Evolutionary conservation across 768 basidiomycete genomes (phyloP).

Genomic region (Auriscalpium microsporum): DNA sequence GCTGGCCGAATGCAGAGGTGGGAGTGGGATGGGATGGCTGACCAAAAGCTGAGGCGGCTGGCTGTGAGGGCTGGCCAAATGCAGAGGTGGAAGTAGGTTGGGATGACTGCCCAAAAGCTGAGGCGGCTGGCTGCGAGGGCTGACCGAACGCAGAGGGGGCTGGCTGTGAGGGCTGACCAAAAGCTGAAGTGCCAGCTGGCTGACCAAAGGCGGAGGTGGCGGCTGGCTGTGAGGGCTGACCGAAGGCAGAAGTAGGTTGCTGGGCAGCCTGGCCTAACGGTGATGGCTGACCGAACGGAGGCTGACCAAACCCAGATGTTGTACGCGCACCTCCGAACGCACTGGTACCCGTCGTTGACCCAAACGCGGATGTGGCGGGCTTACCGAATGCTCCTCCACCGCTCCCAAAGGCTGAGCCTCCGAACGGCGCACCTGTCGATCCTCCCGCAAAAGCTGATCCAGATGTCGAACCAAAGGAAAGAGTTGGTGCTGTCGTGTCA

Average conservation of each 20-base stretch:
- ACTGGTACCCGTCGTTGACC: neutral
- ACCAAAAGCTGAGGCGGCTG: slow-evolving; percentile 25
- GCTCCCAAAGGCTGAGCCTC: slow-evolving; percentile 1
- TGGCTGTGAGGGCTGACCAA: neutral
- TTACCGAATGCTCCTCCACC: slow-evolving; percentile 26
- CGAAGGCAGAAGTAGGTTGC: slow-evolving; percentile 27
- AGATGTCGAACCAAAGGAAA: neutral
- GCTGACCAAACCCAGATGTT: slow-evolving; percentile 14
- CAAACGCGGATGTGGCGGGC: slow-evolving; percentile 31
- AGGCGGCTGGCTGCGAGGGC: neutral
- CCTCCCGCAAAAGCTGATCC: neutral
- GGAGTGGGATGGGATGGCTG: slow-evolving; percentile 18
- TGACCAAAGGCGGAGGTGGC: slow-evolving; percentile 29
- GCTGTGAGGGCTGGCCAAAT: slow-evolving; percentile 23
- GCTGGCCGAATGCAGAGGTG: slow-evolving; percentile 23
- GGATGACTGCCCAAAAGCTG: neutral
- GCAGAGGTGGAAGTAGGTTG: neutral
- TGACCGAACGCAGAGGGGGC: neutral
- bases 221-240: slow-evolving; percentile 15
- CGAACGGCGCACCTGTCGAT: neutral
- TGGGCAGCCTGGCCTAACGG: slow-evolving; percentile 24
- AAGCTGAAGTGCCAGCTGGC: neutral
- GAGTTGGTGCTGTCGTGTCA: slow-evolving; percentile 3
- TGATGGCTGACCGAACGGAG: slow-evolving; percentile 24
- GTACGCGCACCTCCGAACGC: too few relatives aligned